A percentile compares a stretch with the other conserved stretches of the same genome.
Evolutionary conservation across 2,329 filamentous ascomycete species (phyloP).

Genomic region (Calonectria ilicicola): DNA sequence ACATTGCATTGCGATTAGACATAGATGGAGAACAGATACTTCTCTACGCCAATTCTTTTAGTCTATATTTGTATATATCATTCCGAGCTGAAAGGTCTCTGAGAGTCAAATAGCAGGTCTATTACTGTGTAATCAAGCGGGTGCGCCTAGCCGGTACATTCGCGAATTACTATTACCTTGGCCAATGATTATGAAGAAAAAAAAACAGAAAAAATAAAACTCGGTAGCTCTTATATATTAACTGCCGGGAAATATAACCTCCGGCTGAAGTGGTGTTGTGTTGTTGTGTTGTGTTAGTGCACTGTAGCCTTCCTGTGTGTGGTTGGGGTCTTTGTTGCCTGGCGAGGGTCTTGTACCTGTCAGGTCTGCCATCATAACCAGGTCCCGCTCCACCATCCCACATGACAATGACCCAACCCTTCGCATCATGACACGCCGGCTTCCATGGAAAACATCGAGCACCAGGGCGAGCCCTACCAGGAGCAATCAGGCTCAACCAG

Average conservation of each 20-base stretch:
- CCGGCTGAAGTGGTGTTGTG: too few species aligned
- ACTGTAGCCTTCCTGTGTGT: not conserved
- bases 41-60: not conserved
- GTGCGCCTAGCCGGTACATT: not conserved
- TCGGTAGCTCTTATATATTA: too few species aligned
- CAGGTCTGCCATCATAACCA: not conserved
- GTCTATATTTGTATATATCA: not conserved
- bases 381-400: not conserved
- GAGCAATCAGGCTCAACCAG: conserved; percentile 17
- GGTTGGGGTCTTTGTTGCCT: conserved; percentile 4
- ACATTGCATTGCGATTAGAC: not conserved
- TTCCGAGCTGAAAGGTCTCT: not conserved
- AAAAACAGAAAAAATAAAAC: too few species aligned
- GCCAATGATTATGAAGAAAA: too few species aligned
- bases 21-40: not conserved
- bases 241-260: too few species aligned
- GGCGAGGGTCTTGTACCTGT: not conserved
- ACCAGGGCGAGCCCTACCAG: conserved; percentile 19
- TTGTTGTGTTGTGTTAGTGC: too few species aligned
- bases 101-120: not conserved
- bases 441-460: conserved; percentile 61
- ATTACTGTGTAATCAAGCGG: not conserved
- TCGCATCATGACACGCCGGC: conserved; percentile 59
- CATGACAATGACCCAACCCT: not conserved
- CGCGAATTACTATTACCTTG: too few species aligned